Conservation (phyloP, 441 rosid genomes). For the Euphorbia corollata region DNA sequence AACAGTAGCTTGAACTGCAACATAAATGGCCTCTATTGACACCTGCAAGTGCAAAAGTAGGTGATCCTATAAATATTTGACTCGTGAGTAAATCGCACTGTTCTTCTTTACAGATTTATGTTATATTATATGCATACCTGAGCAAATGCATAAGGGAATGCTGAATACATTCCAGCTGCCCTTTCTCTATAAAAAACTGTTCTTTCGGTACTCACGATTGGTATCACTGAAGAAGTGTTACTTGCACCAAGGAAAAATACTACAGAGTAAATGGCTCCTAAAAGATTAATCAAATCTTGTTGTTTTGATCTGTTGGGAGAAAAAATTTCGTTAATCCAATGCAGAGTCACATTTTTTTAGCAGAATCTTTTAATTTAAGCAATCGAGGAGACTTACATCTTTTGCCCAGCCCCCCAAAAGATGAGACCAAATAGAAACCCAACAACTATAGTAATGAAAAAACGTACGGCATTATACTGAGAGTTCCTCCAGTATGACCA, state of each 20-base stretch:
- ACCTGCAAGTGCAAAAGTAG: constrained; percentile 38
- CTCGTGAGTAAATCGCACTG: neutral
- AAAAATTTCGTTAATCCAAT: neutral
- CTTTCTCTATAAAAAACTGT: constrained; percentile 62
- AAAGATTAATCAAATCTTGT: constrained; percentile 60
- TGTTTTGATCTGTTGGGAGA: constrained; percentile 36
- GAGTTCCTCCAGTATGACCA: constrained; percentile 89
- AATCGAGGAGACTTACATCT: constrained; percentile 34
- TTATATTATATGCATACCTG: constrained; percentile 33
- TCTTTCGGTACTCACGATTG: constrained; percentile 51
- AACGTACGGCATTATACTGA: constrained; percentile 58
- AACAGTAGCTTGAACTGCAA: constrained; percentile 39
- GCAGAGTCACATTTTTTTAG: neutral
- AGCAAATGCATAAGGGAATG: constrained; percentile 71
- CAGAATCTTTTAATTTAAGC: neutral
- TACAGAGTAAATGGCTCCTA: constrained; percentile 71
- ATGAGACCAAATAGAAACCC: constrained; percentile 63
- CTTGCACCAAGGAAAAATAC: constrained; percentile 54
- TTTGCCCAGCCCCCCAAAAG: constrained; percentile 62
- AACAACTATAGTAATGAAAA: constrained; percentile 45
- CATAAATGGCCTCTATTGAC: constrained; percentile 55
- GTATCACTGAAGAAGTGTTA: constrained; percentile 41
- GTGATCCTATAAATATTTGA: neutral
- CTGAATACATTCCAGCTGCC: constrained; percentile 73
- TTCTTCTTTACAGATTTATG: neutral